phyloP scores from a whole-genome alignment of 139 green algal species.

The Chlorella sp. region DNA sequence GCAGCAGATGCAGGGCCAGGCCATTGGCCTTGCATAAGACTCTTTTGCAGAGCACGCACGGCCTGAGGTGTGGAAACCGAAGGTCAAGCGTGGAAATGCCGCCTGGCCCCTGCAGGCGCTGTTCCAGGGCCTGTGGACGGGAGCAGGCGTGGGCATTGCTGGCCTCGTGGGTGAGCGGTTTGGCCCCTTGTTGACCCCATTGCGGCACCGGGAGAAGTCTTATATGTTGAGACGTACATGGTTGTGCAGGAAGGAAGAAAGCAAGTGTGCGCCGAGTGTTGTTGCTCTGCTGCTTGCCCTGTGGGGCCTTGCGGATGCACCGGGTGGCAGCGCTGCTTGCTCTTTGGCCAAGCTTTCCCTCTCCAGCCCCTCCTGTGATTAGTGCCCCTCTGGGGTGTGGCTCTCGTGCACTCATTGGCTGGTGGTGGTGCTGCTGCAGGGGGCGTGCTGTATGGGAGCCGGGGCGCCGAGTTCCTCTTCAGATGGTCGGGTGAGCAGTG shows the following conservation, averaged over 20 bases:
- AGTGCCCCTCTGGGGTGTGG: neutral
- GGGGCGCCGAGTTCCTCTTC: conserved; percentile 15
- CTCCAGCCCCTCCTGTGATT: neutral
- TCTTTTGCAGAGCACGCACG: too few species aligned
- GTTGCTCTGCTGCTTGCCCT: too few species aligned
- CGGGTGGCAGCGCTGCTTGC: neutral
- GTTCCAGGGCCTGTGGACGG: conserved; percentile 44
- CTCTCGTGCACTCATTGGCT: neutral
- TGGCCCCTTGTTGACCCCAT: too few species aligned
- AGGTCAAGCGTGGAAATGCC: too few species aligned
- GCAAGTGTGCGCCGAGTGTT: too few species aligned
- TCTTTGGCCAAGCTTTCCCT: neutral
- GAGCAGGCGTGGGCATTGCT: conserved; percentile 25
- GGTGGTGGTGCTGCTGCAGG: neutral
- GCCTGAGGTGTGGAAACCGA: too few species aligned
- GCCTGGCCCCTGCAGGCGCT: conserved; percentile 14
- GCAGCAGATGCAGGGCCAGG: too few species aligned
- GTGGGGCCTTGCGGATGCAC: neutral
- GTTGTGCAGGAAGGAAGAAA: too few species aligned
- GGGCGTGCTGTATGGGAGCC: conserved; percentile 17
- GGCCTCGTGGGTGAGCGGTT: conserved; percentile 34
- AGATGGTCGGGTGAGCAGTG: neutral
- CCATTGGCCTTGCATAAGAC: too few species aligned
- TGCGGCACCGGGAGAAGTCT: too few species aligned
- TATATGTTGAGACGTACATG: too few species aligned